Evolutionary conservation across 306 rosid species (phyloP).

Genomic region (Inga laurina): DNA sequence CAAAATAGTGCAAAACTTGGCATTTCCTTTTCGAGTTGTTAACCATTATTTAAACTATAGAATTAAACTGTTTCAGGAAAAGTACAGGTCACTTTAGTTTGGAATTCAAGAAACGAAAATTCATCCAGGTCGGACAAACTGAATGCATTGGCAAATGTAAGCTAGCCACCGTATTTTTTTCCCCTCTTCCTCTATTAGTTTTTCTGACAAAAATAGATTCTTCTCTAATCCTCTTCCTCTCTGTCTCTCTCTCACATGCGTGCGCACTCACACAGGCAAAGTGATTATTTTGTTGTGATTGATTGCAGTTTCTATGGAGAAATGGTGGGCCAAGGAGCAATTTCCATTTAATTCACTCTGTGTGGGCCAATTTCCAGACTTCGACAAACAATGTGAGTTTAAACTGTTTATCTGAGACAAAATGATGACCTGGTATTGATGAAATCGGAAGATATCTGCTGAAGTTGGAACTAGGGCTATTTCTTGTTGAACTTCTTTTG

Average conservation of each 20-base stretch:
- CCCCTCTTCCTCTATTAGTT: neutral
- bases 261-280: neutral
- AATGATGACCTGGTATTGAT: conserved; percentile 3
- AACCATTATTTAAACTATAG: conserved; percentile 4
- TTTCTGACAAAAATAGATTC: neutral
- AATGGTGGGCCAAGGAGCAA: conserved; percentile 77
- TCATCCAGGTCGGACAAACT: conserved; percentile 65
- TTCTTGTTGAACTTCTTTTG: conserved; percentile 12
- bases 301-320: conserved; percentile 79
- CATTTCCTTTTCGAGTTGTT: conserved; percentile 2
- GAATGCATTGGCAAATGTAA: conserved; percentile 78
- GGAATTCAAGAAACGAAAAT: conserved; percentile 89
- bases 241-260: neutral
- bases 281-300: conserved; percentile 22
- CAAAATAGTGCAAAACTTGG: conserved; percentile 1
- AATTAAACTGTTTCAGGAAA: conserved; percentile 61
- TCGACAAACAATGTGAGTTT: conserved; percentile 84
- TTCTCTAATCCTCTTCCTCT: neutral
- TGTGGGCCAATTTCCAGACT: conserved; percentile 98
- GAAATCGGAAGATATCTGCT: conserved; percentile 25
- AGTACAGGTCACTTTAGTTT: conserved; percentile 89
- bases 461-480: conserved; percentile 23
- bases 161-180: conserved; percentile 18
- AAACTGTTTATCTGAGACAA: conserved; percentile 20
- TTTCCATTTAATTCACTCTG: conserved; percentile 80